Evolutionary conservation across 192 early-diverging fungal genomes (phyloP).

Genomic region (Gamsiella multidivaricata): DNA sequence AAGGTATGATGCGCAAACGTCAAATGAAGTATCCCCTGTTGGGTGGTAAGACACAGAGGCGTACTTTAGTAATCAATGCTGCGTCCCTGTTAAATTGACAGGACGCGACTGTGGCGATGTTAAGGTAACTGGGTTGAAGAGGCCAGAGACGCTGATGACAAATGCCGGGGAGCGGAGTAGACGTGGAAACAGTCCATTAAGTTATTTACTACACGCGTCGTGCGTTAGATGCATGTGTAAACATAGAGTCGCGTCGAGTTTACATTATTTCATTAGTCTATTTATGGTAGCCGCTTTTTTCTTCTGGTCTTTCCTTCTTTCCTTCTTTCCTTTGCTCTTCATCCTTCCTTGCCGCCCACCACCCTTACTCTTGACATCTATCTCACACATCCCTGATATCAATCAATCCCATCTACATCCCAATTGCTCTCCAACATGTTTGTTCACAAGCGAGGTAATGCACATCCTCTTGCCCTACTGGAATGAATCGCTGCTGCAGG

Average conservation of each 20-base stretch:
- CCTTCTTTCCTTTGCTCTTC: background rate
- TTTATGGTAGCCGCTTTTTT: background rate
- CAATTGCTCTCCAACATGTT: background rate
- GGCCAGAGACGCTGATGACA: background rate
- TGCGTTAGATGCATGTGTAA: constrained; percentile 6
- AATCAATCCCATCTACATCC: no score
- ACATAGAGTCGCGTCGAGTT: constrained; percentile 3
- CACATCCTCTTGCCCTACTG: no score
- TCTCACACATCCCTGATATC: no score
- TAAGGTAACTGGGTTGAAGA: no score
- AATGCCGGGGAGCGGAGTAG: background rate
- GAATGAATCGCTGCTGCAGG: no score
- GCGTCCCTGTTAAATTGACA: no score
- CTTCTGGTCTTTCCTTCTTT: background rate
- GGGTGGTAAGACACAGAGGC: no score
- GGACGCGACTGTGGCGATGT: no score
- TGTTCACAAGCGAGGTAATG: background rate
- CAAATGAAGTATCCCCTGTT: constrained; percentile 5
- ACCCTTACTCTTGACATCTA: background rate
- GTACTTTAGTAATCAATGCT: no score
- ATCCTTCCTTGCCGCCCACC: background rate
- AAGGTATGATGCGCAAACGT: background rate
- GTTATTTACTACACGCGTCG: background rate
- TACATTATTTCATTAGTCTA: constrained; percentile 18
- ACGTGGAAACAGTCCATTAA: background rate